Conservation (phyloP, 2,329 filamentous ascomycete species). For the Tolypocladium endophyticum region DNA sequence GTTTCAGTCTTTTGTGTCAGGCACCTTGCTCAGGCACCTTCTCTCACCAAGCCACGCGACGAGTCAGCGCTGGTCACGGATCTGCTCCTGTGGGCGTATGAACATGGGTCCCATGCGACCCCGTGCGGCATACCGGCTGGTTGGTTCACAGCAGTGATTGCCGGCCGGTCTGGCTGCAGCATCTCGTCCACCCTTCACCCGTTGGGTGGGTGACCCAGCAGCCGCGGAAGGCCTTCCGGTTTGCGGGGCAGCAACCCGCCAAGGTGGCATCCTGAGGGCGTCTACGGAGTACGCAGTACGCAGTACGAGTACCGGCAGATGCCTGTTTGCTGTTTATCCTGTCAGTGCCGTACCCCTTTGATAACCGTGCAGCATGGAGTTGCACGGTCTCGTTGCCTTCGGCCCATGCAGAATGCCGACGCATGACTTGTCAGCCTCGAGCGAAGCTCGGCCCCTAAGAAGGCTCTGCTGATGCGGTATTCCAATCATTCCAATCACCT, state of each 20-base stretch:
- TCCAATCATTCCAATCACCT: neutral
- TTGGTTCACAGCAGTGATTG: slow-evolving; percentile 4
- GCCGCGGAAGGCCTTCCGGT: slow-evolving; percentile 6
- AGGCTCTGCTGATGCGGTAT: neutral
- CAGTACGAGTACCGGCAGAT: slow-evolving; percentile 2
- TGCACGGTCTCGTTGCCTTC: neutral
- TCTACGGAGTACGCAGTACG: no score
- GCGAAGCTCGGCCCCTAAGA: neutral
- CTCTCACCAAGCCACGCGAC: neutral
- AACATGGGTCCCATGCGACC: neutral
- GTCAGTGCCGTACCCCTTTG: neutral
- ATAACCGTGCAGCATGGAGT: neutral
- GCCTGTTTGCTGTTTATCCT: neutral
- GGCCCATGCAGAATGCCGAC: neutral
- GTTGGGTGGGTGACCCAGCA: neutral
- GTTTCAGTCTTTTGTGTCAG: neutral
- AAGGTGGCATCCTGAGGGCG: neutral
- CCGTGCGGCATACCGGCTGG: slow-evolving; percentile 1
- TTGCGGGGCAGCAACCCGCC: slow-evolving; percentile 2
- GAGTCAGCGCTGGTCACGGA: neutral
- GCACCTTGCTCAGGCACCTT: neutral
- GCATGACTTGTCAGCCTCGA: neutral
- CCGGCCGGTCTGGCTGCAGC: slow-evolving; percentile 2
- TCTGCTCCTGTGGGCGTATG: neutral
- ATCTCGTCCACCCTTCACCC: neutral